Base-by-base conservation (phyloP, 1,284 basidiomycete species). In the Cystobasidium sp. region DNA sequence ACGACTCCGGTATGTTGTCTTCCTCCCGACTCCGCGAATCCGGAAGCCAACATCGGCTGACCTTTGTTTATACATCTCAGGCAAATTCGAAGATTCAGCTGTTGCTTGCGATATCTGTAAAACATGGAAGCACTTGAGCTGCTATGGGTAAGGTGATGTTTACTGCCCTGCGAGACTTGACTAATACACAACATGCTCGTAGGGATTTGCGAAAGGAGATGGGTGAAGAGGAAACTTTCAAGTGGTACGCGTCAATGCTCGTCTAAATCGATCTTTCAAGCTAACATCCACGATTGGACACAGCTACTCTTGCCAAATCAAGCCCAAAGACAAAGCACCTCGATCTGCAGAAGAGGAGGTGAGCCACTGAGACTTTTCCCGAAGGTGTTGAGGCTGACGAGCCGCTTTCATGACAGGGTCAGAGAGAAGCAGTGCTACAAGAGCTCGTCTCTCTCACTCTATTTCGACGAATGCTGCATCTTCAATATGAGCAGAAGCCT, bases 111-210 rank as follows among this genome's bases (percentile, higher is more conserved):
- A 65, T 52, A n/a, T 58, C 8, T 73, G 70, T 44, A 37, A 59
- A 51, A 41, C 44, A 55, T 73, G 70, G 70, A 44, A 44, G 49
- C 70, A 73, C 43, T 22, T 65, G 20, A 47, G 49, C 37, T 73
- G 70, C 53, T 62, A 65, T 31, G 70, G 70, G 62, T 73, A 58
- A 5, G 41, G 6, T 12, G 18, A 16, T 31, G 2, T 31, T 31
- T 31, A 5, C 5, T 5, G 31, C 31, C 1, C 31, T 31, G 31
- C 31, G 31, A 31, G 31, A 31, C 2, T 31, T 31, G 31, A 31
- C 31, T 31, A 31, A 31, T 31, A 5, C 31, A 31, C 5, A 31
- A 2, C 5, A 31, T 31, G 31, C 31, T 31, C 5, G 31, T 31
- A 31, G 31, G 31, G 31, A 31, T 31, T 31, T 31, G 31, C 31